Evolutionary conservation across 805 yeast genomes (phyloP), one percentile per base, ranked within the genome.

Genomic region (Candida corydali): DNA sequence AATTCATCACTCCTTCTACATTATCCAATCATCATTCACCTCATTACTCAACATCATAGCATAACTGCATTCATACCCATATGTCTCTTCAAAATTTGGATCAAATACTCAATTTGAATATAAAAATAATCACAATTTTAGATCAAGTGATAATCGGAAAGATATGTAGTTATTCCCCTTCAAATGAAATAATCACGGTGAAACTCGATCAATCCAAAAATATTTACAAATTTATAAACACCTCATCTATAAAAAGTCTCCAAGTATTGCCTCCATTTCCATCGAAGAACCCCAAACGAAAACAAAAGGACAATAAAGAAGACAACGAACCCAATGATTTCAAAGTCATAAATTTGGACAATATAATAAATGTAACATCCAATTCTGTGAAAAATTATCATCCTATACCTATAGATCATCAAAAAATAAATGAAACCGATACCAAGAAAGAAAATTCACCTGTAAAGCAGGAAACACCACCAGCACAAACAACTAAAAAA

Each of bases 101-200:
- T 20, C 54, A 51, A 34, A 38, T 44, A 8, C 32, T 49, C 29
- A 50, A 51, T 40, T 29, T 55, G 27, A 57, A 78, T 48, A 84
- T 85, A 40, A 76, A 69, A 50, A 65, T 83, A 36, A 72, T 75
- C 9, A 84, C 85, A 34, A 61, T 73, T 5, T 60, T 78, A 31
- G 86, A 82, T 49, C 68, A 70, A 18, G 64, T 65, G 7, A 65
- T 78, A 36, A 65, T 67, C n/a, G 95, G 93, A 1, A 61, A 70
- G 22, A 70, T 85, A 26, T 80, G 78, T 53, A 71, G 87, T 8
- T 80, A 74, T 53, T 74, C 76, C 39, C 64, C 79, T 5, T 69
- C 66, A 37, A 39, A 62, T 54, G 67, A 70, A 27, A 54, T 76
- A 51, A 53, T 28, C 23, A 41, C 17, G 52, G 52, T 15, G 40